Base-by-base conservation (phyloP, 73 alveolate genomes). In the Breviolum minutum region DNA sequence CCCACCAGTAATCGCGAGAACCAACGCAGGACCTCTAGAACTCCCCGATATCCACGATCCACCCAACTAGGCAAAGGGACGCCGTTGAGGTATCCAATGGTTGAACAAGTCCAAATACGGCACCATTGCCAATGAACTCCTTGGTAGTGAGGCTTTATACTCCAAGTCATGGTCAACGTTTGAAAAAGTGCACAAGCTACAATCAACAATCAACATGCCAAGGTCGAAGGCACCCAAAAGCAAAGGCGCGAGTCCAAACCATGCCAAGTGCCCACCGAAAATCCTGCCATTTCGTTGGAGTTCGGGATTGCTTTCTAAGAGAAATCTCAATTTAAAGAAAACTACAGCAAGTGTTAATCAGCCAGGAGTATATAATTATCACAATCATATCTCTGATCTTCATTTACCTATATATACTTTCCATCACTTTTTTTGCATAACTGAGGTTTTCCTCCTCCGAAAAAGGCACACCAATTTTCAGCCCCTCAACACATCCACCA, bases 201-300 rank as follows among this genome's bases (percentile, higher is more conserved):
- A 68, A 68, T 68, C 77, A 14, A 17, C 77, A 68, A 68, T 68
- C 77, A 14, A 68, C 77, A 14, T 17, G 77, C n/a, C n/a, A n/a
- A n/a, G 54, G 54, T 40, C 54, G 3, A 40, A 9, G 86, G 63
- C 63, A 30, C 89, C 89, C 60, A 9, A 81, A 32, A 5, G 89
- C 89, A 17, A 81, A 81, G 69, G 89, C 89, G 14, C 89, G 68
- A 11, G 89, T 81, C 89, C 89, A 81, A 11, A 81, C 89, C 89
- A 81, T 81, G 89, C 89, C 89, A 27, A 81, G 69, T 9, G 89
- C 89, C 89, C 89, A 81, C 12, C 32, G 68, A 32, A 81, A 81
- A 69, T 81, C 89, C 13, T 19, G 19, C 54, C 54, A 40, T 40
- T 40, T 40, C 3, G 54, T 40, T 40, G 54, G 54, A 3, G 77